phyloP scores from a whole-genome alignment of 306 rosid species.

The Mimosa pudica region DNA sequence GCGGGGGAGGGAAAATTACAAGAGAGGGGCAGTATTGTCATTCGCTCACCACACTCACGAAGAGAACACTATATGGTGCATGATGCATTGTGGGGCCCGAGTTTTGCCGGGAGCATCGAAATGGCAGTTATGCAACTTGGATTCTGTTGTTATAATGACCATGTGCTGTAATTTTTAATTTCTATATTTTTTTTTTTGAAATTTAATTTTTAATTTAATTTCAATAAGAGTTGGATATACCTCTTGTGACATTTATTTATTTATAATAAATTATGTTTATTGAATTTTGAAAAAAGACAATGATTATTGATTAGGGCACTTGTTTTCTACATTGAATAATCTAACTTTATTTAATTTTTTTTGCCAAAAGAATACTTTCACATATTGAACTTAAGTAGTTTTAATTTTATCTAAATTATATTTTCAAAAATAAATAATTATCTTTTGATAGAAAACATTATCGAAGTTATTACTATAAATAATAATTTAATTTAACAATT shows the following conservation, averaged over 20 bases:
- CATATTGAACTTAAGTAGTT: neutral
- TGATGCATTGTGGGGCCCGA: neutral
- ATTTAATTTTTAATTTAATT: neutral
- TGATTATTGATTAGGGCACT: neutral
- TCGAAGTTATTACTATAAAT: neutral
- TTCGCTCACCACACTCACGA: neutral
- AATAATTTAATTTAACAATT: neutral
- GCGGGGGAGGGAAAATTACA: neutral
- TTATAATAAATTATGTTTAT: neutral
- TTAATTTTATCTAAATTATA: neutral
- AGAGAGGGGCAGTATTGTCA: constrained; percentile 1
- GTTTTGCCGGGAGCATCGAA: neutral
- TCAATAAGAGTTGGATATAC: neutral
- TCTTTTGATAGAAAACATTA: neutral
- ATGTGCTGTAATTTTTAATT: neutral
- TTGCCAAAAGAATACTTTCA: neutral
- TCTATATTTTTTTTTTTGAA: too few species aligned
- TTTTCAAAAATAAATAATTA: neutral
- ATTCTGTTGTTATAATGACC: neutral
- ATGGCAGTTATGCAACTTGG: neutral
- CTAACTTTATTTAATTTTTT: neutral
- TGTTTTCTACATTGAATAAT: neutral
- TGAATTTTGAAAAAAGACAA: neutral
- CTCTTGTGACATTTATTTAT: neutral
- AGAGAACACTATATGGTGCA: neutral